Base-by-base conservation (phyloP, 352 stramenopile species). In the Halophytophthora batemanensis region DNA sequence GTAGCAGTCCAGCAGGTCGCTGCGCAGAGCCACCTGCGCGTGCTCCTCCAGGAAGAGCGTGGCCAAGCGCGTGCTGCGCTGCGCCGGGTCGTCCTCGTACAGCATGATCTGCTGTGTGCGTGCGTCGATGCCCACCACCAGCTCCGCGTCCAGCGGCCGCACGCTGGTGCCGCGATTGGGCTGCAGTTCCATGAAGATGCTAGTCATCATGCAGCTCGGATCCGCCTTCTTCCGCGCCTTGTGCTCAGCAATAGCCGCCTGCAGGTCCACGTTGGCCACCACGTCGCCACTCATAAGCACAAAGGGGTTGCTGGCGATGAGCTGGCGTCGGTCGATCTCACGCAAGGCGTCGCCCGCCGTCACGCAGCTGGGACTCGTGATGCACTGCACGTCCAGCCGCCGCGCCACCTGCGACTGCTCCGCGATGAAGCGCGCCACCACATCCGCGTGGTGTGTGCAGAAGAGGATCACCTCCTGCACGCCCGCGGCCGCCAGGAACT, bases 251-350 rank as follows among this genome's bases (percentile, higher is more conserved):
- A 96, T 74, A 11, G 74, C 77, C 0, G 67, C 55, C 28, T 81
- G 74, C 19, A 98, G 72, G 57, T 98, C 82, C 28, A 99, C 92
- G 69, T 99, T 99, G 38, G 94, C 95, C 17, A 99, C 84, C 2
- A 98, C 93, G 74, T 99, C 96, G 11, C 95, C 96, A 33, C 77
- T 96, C 64, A 99, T 95, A 25, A 99, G 73, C 7, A 99, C 78
- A 66, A 99, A 99, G 23, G 97, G 97, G 71, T 99, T 97, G 50
- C 84, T 97, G 53, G 97, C 86, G 39, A 99, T 86, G 12, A 98
- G 61, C 63, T 96, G 82, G 48, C 86, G 81, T 15, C 93, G 83
- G 66, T 99, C 96, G 36, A 99, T 78, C 75, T 99, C 96, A 6
- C 97, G 85, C 36, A 99, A 70, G 11, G 96, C 96, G 71, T 98